Conservation (phyloP, 768 basidiomycete genomes). For the Crucibulum laeve region DNA sequence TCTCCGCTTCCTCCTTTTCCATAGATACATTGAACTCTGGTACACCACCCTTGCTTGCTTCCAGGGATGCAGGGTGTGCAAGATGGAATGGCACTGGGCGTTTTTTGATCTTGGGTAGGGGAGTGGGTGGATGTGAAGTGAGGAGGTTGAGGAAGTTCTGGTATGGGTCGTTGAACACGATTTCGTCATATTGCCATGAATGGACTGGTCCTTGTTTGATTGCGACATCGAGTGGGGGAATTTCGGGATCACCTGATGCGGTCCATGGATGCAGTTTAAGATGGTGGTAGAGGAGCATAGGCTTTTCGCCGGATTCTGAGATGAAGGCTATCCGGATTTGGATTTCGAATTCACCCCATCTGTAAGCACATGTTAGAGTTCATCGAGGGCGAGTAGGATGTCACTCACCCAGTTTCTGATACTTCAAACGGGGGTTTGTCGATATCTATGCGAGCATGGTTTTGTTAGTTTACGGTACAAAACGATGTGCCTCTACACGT, state of each 20-base stretch:
- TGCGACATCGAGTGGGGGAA: slow-evolving; percentile 63
- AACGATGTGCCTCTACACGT: slow-evolving; percentile 21
- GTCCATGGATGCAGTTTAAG: slow-evolving; percentile 95
- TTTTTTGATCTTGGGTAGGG: slow-evolving; percentile 59
- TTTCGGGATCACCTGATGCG: slow-evolving; percentile 54
- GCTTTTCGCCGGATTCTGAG: slow-evolving; percentile 86
- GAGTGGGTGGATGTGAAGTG: slow-evolving; percentile 78
- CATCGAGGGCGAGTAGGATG: neutral
- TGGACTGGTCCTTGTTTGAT: slow-evolving; percentile 77
- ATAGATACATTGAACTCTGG: slow-evolving; percentile 85
- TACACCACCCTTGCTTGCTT: slow-evolving; percentile 61
- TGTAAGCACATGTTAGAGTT: slow-evolving; percentile 19
- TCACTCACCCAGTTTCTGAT: slow-evolving; percentile 83
- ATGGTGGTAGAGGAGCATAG: slow-evolving; percentile 83
- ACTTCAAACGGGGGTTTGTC: slow-evolving; percentile 95
- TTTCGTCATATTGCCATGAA: slow-evolving; percentile 98
- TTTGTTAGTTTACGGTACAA: slow-evolving; percentile 5
- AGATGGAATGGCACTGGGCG: slow-evolving; percentile 71
- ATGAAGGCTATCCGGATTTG: slow-evolving; percentile 89
- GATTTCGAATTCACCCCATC: slow-evolving; percentile 99
- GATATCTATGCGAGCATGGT: slow-evolving; percentile 47
- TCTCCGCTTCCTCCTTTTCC: slow-evolving; percentile 83
- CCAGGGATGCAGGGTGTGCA: slow-evolving; percentile 57
- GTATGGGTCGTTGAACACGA: slow-evolving; percentile 93
- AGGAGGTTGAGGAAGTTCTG: slow-evolving; percentile 81